Percentiles rank a stretch among this genome's conserved stretches.
These are phyloP conservation scores for Protomyces arabidopsidicola DNA, from an alignment of 1,139 yeast genomes.

Conservation along the genomic window DNA sequence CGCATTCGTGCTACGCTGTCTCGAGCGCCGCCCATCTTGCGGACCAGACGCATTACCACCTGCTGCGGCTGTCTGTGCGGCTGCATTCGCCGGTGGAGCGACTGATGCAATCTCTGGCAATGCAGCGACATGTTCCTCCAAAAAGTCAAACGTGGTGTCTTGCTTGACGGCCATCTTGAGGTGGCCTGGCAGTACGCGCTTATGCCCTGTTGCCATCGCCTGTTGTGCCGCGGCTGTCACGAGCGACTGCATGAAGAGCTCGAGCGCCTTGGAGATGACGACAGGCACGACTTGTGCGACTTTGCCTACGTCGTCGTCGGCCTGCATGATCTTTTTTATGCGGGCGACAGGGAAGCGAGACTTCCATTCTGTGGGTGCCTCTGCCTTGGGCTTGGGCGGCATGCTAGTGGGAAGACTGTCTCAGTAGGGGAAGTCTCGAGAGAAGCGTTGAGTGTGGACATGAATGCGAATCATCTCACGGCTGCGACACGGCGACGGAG, in stretches of 20 bases:
- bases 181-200: conserved; percentile 78
- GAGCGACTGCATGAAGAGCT: conserved; percentile 81
- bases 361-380: conserved; percentile 22
- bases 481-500: too few species aligned
- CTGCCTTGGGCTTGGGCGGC: conserved; percentile 25
- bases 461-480: too few species aligned
- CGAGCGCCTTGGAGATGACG: conserved; percentile 84
- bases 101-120: background rate
- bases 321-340: conserved; percentile 92
- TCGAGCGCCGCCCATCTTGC: background rate
- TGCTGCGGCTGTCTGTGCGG: background rate
- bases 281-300: conserved; percentile 98
- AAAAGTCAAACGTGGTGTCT: conserved; percentile 88
- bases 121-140: conserved; percentile 67
- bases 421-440: too few species aligned
- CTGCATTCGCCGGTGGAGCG: background rate
- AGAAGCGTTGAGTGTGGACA: too few species aligned
- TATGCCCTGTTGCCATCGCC: conserved; percentile 70
- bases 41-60: background rate
- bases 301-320: conserved; percentile 96
- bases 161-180: conserved; percentile 76
- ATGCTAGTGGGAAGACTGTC: background rate
- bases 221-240: conserved; percentile 79
- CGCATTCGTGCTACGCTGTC: background rate
- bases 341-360: conserved; percentile 51